Evolutionary conservation across 1,139 yeast species (phyloP).

Genomic region (Suhomyces wounanorum): DNA sequence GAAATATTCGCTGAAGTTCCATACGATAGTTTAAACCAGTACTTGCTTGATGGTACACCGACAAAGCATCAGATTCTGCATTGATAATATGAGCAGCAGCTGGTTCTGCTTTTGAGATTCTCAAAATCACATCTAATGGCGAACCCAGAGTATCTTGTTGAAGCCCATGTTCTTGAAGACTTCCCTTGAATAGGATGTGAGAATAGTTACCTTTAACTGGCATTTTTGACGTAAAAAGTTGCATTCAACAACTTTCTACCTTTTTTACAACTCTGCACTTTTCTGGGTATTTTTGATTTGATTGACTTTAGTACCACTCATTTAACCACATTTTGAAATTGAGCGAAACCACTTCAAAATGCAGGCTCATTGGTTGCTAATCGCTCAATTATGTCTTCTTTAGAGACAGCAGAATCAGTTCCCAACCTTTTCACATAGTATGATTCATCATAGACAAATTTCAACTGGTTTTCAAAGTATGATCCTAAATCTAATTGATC

Average conservation of each 20-base stretch:
- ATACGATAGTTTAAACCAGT: not conserved
- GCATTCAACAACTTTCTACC: not conserved
- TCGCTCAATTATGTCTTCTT: not conserved
- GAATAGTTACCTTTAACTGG: not conserved
- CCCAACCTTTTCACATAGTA: not conserved
- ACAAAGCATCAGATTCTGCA: not conserved
- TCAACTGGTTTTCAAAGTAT: slow-evolving; percentile 18
- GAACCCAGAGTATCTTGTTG: not conserved
- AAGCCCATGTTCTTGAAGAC: not conserved
- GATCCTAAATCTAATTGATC: slow-evolving; percentile 29
- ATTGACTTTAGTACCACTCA: not conserved
- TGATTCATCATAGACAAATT: slow-evolving; percentile 26
- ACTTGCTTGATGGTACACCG: not conserved
- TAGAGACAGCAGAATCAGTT: not conserved
- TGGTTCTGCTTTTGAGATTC: not conserved
- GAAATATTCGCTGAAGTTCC: not conserved
- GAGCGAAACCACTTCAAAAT: not conserved
- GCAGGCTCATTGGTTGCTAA: not conserved
- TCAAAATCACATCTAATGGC: not conserved
- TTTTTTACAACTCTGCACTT: not conserved
- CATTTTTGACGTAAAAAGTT: not conserved
- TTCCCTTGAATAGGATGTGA: not conserved
- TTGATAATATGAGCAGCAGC: not conserved
- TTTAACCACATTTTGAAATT: not conserved
- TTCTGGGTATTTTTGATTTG: not conserved